Evolutionary conservation across 2,329 filamentous ascomycete genomes (phyloP).

Genomic region (Cryphonectria parasitica): DNA sequence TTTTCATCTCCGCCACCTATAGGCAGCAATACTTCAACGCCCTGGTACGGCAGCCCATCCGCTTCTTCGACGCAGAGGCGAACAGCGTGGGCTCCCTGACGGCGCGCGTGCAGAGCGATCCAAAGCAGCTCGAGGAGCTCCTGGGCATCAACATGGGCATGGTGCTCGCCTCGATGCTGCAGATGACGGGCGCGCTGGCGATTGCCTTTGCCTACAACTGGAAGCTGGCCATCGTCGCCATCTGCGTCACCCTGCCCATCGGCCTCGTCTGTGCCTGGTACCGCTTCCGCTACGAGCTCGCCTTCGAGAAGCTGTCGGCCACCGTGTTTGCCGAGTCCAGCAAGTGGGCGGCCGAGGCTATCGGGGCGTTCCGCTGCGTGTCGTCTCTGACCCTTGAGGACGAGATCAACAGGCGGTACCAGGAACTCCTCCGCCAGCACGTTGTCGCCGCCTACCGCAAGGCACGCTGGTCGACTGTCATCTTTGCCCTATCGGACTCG

Average conservation of each 20-base stretch:
- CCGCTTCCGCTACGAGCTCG: conserved; percentile 61
- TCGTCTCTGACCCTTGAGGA: conserved; percentile 71
- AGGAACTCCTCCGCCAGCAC: conserved; percentile 60
- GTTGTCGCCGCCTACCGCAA: conserved; percentile 63
- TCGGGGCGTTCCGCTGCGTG: conserved; percentile 75
- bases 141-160: conserved; percentile 67
- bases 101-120: conserved; percentile 58
- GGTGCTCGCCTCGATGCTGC: conserved; percentile 65
- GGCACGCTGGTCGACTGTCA: conserved; percentile 62
- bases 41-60: conserved; percentile 61
- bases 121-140: conserved; percentile 64
- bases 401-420: conserved; percentile 65
- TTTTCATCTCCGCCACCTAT: conserved; percentile 55
- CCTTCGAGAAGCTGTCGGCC: conserved; percentile 71
- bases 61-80: conserved; percentile 64
- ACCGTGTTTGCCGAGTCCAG: conserved; percentile 72
- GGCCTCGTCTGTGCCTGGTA: conserved; percentile 53
- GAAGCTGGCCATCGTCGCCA: conserved; percentile 72
- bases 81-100: conserved; percentile 65
- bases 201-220: conserved; percentile 76
- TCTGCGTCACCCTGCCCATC: conserved; percentile 62
- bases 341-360: conserved; percentile 74
- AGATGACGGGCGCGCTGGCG: conserved; percentile 64
- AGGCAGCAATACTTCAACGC: conserved; percentile 64
- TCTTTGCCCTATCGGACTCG: conserved; percentile 73